Evolutionary conservation across 2,329 filamentous ascomycete genomes (phyloP).

Genomic region (Periconia digitata): DNA sequence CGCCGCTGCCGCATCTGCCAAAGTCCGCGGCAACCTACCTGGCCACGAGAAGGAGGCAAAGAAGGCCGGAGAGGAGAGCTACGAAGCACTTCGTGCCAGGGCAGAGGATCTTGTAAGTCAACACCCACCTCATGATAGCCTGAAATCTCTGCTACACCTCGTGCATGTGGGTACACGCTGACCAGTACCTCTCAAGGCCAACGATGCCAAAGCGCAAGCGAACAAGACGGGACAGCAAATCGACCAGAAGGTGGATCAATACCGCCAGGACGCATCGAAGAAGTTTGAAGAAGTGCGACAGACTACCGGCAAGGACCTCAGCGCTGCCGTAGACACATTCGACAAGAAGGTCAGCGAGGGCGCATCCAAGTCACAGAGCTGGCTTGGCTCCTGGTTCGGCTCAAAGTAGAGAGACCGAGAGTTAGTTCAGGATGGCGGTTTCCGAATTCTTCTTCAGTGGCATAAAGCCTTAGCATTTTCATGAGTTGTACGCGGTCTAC

Average conservation of each 20-base stretch:
- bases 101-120: constrained; percentile 41
- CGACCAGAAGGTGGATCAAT: constrained; percentile 60
- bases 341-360: constrained; percentile 80
- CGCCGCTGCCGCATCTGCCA: constrained; percentile 67
- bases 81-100: constrained; percentile 49
- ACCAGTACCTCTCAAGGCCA: constrained; percentile 29
- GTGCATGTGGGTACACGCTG: constrained; percentile 10
- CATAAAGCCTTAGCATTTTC: not conserved
- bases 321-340: constrained; percentile 68
- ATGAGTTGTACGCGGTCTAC: constrained; percentile 1
- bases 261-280: constrained; percentile 59
- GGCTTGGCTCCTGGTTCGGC: constrained; percentile 84
- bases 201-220: constrained; percentile 52
- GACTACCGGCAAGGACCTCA: constrained; percentile 59
- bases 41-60: constrained; percentile 64
- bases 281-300: constrained; percentile 64
- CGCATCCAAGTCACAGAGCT: constrained; percentile 79
- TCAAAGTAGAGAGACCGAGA: constrained; percentile 40
- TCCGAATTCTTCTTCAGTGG: no score
- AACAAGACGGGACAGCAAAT: constrained; percentile 52
- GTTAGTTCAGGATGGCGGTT: not conserved
- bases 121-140: not conserved
- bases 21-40: constrained; percentile 67
- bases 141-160: not conserved
- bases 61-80: constrained; percentile 60